phyloP scores from a whole-genome alignment of 1,139 yeast genomes.

The Meyerozyma athensensis region DNA sequence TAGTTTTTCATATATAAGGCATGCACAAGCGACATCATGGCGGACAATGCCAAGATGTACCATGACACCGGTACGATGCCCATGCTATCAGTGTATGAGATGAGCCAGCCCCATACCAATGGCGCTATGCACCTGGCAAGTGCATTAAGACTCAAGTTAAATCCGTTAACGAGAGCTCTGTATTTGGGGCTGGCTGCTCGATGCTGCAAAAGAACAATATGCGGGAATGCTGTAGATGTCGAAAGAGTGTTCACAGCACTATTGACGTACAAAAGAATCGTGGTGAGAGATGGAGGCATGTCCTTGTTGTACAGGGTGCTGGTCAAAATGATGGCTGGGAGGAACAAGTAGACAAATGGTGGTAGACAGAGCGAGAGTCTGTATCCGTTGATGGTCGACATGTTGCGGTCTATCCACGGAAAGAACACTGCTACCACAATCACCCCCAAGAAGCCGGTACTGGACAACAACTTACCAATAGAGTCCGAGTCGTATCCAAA shows the following conservation, averaged over 20 bases:
- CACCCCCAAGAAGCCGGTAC: constrained; percentile 55
- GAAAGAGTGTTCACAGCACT: constrained; percentile 23
- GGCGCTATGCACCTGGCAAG: constrained; percentile 59
- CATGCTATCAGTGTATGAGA: constrained; percentile 43
- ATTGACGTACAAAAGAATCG: constrained; percentile 6
- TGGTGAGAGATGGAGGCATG: constrained; percentile 15
- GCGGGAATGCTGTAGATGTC: constrained; percentile 37
- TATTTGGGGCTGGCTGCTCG: constrained; percentile 44
- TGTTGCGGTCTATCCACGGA: constrained; percentile 51
- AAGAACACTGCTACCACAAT: constrained; percentile 46
- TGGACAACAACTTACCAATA: constrained; percentile 52
- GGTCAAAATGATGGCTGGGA: constrained; percentile 49
- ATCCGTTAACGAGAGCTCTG: constrained; percentile 48
- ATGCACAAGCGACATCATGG: constrained; percentile 28
- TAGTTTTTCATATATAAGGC: constrained; percentile 30
- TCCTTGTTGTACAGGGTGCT: constrained; percentile 13
- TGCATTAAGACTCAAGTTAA: constrained; percentile 46
- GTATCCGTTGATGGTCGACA: constrained; percentile 42
- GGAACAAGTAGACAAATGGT: constrained; percentile 43
- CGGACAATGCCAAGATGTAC: constrained; percentile 38
- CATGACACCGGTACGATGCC: constrained; percentile 49
- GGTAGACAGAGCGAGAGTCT: constrained; percentile 36
- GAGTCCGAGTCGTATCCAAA: constrained; percentile 33
- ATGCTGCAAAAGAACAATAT: constrained; percentile 40
- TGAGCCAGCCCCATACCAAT: constrained; percentile 51